phyloP scores from a whole-genome alignment of 208 protist genomes.

The Polymyxa betae region DNA sequence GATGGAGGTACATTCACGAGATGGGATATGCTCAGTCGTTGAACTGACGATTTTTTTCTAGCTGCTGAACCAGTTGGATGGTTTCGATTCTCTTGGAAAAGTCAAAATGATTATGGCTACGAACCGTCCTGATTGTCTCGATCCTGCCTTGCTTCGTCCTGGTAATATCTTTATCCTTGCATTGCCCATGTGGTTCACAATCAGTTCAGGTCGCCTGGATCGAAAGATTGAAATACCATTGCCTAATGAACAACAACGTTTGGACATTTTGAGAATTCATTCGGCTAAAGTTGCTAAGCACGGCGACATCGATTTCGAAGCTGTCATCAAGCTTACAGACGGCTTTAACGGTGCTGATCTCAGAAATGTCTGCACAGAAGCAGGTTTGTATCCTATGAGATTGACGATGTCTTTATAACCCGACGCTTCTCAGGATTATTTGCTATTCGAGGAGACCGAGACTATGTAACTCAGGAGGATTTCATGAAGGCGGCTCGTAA shows the following conservation, averaged over 20 bases:
- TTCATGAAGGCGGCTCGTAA: conserved; percentile 99
- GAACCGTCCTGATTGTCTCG: conserved; percentile 89
- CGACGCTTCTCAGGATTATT: conserved; percentile 88
- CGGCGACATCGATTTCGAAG: conserved; percentile 86
- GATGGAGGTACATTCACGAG: conserved; percentile 84
- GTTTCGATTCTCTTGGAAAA: conserved; percentile 94
- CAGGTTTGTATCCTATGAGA: conserved; percentile 42
- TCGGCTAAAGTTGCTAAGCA: conserved; percentile 51
- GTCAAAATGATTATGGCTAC: conserved; percentile 99
- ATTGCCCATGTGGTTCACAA: neutral
- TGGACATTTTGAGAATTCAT: conserved; percentile 98
- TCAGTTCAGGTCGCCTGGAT: conserved; percentile 77
- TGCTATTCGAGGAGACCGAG: conserved; percentile 85
- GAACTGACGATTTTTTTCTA: conserved; percentile 65
- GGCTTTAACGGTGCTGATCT: conserved; percentile 99
- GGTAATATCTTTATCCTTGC: conserved; percentile 69
- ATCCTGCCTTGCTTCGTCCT: conserved; percentile 95
- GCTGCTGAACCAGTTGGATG: conserved; percentile 98
- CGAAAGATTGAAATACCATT: conserved; percentile 97
- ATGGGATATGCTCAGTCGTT: neutral
- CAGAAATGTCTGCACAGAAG: conserved; percentile 72
- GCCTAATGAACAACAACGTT: conserved; percentile 89
- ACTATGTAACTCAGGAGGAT: conserved; percentile 96
- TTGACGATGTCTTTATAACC: no score
- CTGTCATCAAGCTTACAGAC: conserved; percentile 96